These are phyloP conservation scores for Diutina catenulata DNA, from an alignment of 1,139 yeast species.

Conservation along the genomic window DNA sequence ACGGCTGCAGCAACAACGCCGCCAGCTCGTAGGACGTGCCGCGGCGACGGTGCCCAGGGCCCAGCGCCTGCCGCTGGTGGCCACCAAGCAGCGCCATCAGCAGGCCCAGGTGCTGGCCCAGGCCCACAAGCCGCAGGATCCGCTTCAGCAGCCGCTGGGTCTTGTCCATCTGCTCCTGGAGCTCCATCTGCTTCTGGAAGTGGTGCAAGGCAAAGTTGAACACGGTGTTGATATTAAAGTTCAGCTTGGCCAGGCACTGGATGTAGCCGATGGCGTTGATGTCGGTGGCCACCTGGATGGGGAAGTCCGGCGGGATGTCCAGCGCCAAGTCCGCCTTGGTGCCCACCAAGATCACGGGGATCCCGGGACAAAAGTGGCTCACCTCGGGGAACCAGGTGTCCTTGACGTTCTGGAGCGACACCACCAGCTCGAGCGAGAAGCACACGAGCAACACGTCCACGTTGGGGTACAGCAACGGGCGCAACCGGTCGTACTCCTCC, in stretches of 20 bases:
- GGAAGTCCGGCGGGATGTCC: constrained; percentile 33
- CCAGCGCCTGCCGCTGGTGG: constrained; percentile 3
- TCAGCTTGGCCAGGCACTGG: constrained; percentile 67
- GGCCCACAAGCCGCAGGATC: constrained; percentile 20
- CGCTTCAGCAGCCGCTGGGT: constrained; percentile 16
- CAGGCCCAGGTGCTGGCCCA: constrained; percentile 9
- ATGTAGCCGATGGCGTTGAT: constrained; percentile 71
- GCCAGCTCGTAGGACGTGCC: constrained; percentile 3
- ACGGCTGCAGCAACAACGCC: constrained; percentile 1
- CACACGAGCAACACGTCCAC: constrained; percentile 67
- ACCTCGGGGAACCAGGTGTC: constrained; percentile 88
- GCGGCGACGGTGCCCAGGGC: not conserved
- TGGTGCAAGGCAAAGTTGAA: constrained; percentile 44
- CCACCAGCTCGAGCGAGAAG: constrained; percentile 54
- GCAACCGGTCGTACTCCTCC: constrained; percentile 75
- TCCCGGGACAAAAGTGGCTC: constrained; percentile 67
- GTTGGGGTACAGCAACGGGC: constrained; percentile 79
- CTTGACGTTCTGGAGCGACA: constrained; percentile 59
- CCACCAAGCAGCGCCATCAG: constrained; percentile 4
- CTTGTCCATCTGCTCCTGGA: constrained; percentile 27
- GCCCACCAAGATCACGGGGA: constrained; percentile 70
- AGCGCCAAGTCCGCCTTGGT: constrained; percentile 57
- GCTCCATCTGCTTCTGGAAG: constrained; percentile 23
- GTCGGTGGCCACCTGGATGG: constrained; percentile 46
- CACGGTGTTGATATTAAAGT: constrained; percentile 54